phyloP scores from a whole-genome alignment of 1,284 basidiomycete species.

The Ustilago xerochloae region DNA sequence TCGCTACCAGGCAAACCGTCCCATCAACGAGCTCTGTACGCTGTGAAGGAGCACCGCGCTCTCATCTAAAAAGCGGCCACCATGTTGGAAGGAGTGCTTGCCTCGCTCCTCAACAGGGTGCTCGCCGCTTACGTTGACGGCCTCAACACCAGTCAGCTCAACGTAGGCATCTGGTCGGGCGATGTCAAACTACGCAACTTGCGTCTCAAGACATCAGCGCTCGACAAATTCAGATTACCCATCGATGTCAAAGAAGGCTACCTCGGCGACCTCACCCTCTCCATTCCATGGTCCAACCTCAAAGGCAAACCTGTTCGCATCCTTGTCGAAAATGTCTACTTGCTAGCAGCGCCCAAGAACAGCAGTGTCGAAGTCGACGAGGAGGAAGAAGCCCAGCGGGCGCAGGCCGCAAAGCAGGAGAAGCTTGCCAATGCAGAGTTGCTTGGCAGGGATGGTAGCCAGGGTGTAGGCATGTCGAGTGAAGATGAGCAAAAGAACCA shows the following conservation, averaged over 20 bases:
- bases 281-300: slow-evolving; percentile 94
- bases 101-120: slow-evolving; percentile 76
- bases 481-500: slow-evolving; percentile 81
- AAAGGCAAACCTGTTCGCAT: slow-evolving; percentile 93
- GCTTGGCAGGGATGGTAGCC: slow-evolving; percentile 69
- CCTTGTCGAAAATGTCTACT: slow-evolving; percentile 91
- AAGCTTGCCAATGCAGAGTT: slow-evolving; percentile 89
- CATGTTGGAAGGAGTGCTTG: slow-evolving; percentile 68
- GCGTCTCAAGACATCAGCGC: slow-evolving; percentile 88
- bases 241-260: slow-evolving; percentile 94
- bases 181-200: slow-evolving; percentile 81
- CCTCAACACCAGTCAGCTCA: slow-evolving; percentile 91
- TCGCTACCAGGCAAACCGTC: background rate
- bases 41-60: too few relatives aligned
- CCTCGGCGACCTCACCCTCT: slow-evolving; percentile 89
- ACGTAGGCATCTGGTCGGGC: slow-evolving; percentile 94
- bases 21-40: background rate
- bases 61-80: too few relatives aligned
- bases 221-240: slow-evolving; percentile 95
- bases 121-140: slow-evolving; percentile 97
- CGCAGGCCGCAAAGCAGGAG: slow-evolving; percentile 88
- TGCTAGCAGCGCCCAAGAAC: slow-evolving; percentile 87
- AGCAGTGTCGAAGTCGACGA: slow-evolving; percentile 78
- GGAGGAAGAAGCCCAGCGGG: slow-evolving; percentile 84
- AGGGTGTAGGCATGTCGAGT: slow-evolving; percentile 56